phyloP scores from a whole-genome alignment of 192 early-diverging fungal genomes.

The Coemansia sp. region DNA sequence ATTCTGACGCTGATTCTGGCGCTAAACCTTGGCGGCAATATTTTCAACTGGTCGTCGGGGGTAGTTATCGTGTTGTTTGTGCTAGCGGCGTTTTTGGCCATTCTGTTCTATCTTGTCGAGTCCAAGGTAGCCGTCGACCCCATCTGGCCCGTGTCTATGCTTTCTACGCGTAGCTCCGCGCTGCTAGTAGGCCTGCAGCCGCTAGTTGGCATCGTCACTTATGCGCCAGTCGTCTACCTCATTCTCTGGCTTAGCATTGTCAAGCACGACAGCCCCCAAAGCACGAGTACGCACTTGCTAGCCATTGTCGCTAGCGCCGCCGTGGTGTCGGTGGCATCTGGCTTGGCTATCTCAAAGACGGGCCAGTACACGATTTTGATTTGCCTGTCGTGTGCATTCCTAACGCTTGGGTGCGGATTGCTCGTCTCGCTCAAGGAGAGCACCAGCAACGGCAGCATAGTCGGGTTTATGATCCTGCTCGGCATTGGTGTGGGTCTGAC shows the following conservation, averaged over 20 bases:
- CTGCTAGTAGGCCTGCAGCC: conserved; percentile 24
- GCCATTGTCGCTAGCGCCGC: conserved; percentile 11
- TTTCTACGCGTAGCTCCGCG: conserved; percentile 47
- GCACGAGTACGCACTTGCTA: conserved; percentile 18
- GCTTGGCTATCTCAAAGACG: conserved; percentile 9
- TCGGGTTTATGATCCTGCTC: conserved; percentile 32
- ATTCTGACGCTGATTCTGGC: conserved; percentile 55
- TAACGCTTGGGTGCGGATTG: conserved; percentile 25
- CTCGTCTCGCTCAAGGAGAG: conserved; percentile 19
- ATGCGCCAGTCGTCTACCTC: conserved; percentile 55
- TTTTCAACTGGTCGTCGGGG: conserved; percentile 63
- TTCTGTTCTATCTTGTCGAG: conserved; percentile 64
- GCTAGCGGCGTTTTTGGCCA: conserved; percentile 52
- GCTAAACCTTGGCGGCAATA: conserved; percentile 59
- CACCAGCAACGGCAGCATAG: conserved; percentile 19
- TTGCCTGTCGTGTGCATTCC: conserved; percentile 6
- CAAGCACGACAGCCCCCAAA: conserved; percentile 16
- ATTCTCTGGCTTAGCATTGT: conserved; percentile 66
- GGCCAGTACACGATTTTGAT: conserved; percentile 1
- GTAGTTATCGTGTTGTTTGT: conserved; percentile 56
- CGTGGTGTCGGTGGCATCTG: conserved; percentile 5
- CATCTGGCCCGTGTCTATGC: conserved; percentile 45
- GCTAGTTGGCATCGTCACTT: conserved; percentile 27
- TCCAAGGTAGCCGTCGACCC: conserved; percentile 58
- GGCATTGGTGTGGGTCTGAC: conserved; percentile 38